Evolutionary conservation across 2,329 filamentous ascomycete genomes (phyloP).

Genomic region (Hypoxylon sp.): DNA sequence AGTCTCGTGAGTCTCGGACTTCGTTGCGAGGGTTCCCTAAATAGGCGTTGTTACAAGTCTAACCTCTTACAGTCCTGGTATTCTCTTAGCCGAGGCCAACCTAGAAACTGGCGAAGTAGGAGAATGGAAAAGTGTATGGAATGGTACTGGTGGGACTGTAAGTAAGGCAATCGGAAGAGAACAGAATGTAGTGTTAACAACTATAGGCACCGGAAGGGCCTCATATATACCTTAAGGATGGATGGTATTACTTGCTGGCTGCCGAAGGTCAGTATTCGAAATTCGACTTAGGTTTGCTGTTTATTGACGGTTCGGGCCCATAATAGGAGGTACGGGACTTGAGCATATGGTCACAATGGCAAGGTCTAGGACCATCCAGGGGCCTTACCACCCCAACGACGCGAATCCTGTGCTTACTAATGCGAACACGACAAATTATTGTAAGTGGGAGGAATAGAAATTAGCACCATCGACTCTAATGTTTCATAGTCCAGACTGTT

Average conservation of each 20-base stretch:
- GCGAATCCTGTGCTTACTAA: slow-evolving; percentile 64
- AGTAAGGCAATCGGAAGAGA: slow-evolving; percentile 11
- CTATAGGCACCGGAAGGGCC: slow-evolving; percentile 65
- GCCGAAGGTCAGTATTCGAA: slow-evolving; percentile 60
- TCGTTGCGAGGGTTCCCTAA: too few species aligned
- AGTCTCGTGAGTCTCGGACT: slow-evolving; percentile 47
- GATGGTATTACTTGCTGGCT: slow-evolving; percentile 68
- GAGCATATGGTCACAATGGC: slow-evolving; percentile 66
- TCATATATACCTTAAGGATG: slow-evolving; percentile 67
- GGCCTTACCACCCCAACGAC: slow-evolving; percentile 62
- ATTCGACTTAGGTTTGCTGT: background rate
- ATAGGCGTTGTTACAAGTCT: background rate
- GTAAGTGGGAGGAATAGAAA: slow-evolving; percentile 42
- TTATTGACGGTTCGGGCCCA: background rate
- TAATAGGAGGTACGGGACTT: slow-evolving; percentile 62
- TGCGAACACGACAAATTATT: slow-evolving; percentile 61
- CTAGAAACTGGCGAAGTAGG: slow-evolving; percentile 59
- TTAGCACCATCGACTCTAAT: slow-evolving; percentile 2
- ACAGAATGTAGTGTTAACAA: background rate
- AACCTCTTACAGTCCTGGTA: slow-evolving; percentile 54
- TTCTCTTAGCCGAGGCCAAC: slow-evolving; percentile 59
- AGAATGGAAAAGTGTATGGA: slow-evolving; percentile 62
- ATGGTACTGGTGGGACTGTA: slow-evolving; percentile 61
- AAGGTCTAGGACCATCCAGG: slow-evolving; percentile 59
- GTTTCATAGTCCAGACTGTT: slow-evolving; percentile 63